phyloP scores from a whole-genome alignment of 2,329 filamentous ascomycete genomes.

The Tolypocladium pustulatum region DNA sequence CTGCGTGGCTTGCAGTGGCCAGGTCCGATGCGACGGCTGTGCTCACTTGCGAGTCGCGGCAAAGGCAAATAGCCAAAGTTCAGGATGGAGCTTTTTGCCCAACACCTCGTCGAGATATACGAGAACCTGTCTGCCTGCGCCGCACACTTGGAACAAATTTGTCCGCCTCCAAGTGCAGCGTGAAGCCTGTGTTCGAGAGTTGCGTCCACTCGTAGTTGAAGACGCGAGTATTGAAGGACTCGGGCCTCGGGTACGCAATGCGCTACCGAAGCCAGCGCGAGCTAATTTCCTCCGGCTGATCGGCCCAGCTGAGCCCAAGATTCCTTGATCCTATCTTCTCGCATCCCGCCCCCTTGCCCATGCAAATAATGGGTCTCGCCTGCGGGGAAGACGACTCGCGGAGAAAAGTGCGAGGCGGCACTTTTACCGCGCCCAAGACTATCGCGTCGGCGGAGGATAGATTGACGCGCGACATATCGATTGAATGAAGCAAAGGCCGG shows the following conservation, averaged over 20 bases:
- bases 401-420: neutral
- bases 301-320: neutral
- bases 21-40: neutral
- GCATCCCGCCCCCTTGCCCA: neutral
- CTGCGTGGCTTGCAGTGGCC: neutral
- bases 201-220: neutral
- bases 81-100: neutral
- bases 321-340: neutral
- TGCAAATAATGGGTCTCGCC: neutral
- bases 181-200: neutral
- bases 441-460: no score
- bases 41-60: neutral
- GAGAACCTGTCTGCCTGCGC: no score
- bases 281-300: neutral
- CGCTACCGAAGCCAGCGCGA: neutral
- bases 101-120: neutral
- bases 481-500: neutral
- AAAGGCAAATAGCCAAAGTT: neutral
- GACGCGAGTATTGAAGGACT: neutral
- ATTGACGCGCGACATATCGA: neutral
- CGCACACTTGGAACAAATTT: no score
- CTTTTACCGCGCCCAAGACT: neutral
- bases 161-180: neutral
- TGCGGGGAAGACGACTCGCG: neutral
- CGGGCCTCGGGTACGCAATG: neutral